These are phyloP conservation scores for Fraxinus dipetala DNA, from an alignment of 305 asterid genomes.

Conservation along the genomic window DNA sequence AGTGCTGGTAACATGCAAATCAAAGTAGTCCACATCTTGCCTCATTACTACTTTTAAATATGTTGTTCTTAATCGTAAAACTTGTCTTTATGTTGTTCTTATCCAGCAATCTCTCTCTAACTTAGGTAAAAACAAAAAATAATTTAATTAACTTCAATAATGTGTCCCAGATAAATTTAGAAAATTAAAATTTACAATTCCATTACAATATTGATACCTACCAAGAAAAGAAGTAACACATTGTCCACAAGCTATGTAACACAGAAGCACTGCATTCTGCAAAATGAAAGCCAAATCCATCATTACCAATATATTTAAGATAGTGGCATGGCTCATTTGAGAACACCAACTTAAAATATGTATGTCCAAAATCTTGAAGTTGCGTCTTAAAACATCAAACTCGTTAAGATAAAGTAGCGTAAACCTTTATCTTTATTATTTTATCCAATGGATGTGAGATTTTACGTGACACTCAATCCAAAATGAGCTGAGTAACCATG, in stretches of 20 bases:
- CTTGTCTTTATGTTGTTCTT: conserved; percentile 92
- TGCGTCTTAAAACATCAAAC: not conserved
- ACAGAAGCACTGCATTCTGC: conserved; percentile 77
- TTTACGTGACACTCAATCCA: not conserved
- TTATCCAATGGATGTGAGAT: not conserved
- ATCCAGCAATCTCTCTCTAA: conserved; percentile 98
- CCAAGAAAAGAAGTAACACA: conserved; percentile 69
- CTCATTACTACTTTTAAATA: conserved; percentile 86
- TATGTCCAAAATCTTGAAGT: not conserved
- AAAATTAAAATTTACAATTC: not conserved
- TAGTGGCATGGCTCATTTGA: not conserved
- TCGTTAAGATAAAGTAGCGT: not conserved
- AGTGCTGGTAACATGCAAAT: conserved; percentile 83
- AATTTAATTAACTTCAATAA: not conserved
- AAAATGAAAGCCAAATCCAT: not conserved
- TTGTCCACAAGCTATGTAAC: conserved; percentile 76
- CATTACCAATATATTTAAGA: not conserved
- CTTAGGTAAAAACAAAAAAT: conserved; percentile 23
- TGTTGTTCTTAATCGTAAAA: conserved; percentile 62
- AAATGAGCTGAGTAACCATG: not conserved
- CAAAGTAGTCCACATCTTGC: conserved; percentile 95
- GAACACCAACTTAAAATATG: not conserved
- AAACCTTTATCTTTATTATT: not conserved
- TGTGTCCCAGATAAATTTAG: not conserved
- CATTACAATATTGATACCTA: not conserved